Percentiles rank a stretch among this genome's conserved stretches.
Conservation (phyloP, 805 yeast species). For the Candida succiphila region DNA sequence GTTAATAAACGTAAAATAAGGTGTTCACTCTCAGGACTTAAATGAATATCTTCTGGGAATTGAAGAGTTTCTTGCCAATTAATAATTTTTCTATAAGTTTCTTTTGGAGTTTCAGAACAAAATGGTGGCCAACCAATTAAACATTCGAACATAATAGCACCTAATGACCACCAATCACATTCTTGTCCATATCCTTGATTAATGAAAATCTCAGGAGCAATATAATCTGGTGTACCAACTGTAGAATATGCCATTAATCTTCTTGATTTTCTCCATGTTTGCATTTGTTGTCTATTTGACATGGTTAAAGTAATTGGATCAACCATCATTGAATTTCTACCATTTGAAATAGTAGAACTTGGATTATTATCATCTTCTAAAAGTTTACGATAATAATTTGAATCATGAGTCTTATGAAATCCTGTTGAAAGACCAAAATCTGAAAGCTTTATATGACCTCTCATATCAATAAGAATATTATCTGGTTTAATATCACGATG, state of each 20-base stretch:
- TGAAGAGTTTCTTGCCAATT: constrained; percentile 84
- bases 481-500: constrained; percentile 98
- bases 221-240: constrained; percentile 93
- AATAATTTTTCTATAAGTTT: constrained; percentile 82
- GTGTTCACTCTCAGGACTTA: constrained; percentile 84
- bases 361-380: constrained; percentile 49
- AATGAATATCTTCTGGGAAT: constrained; percentile 87
- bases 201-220: constrained; percentile 89
- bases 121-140: constrained; percentile 96
- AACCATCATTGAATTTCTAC: constrained; percentile 75
- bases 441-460: constrained; percentile 55
- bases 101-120: constrained; percentile 91
- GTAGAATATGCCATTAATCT: constrained; percentile 93
- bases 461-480: constrained; percentile 60
- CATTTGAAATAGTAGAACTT: constrained; percentile 18
- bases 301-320: constrained; percentile 94
- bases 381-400: constrained; percentile 74
- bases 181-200: constrained; percentile 95
- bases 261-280: constrained; percentile 90
- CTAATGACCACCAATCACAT: constrained; percentile 97
- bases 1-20: constrained; percentile 70
- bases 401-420: constrained; percentile 87
- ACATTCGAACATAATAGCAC: constrained; percentile 96
- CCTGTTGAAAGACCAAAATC: constrained; percentile 86
- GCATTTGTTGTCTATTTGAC: constrained; percentile 90